Base-by-base conservation (phyloP, 805 yeast genomes). In the Alloascoidea hylecoeti region DNA sequence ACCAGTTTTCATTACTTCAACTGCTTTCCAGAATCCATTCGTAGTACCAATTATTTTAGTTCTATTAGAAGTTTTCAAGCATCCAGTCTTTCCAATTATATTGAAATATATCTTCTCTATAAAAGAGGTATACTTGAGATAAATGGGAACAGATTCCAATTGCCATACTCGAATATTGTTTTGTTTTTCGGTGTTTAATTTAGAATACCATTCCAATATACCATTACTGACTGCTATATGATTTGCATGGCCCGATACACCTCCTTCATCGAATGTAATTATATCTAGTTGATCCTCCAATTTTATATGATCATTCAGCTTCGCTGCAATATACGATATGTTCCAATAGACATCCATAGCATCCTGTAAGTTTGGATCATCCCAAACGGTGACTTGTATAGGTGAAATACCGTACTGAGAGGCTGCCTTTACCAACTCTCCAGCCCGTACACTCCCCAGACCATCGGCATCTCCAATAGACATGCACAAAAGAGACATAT, bases 161-260 rank as follows among this genome's bases (percentile, higher is more conserved):
- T 46, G 39, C 48, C 53, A 53, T 33, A 61, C 45, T 16, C 34
- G 37, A 36, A 37, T 23, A n/a, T n/a, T 23, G 9, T 38, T 39
- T 17, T 14, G 36, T 17, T n/a, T 23, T 23, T 23, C 30, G 9
- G 30, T 9, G n/a, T 23, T 9, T 9, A 23, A n/a, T n/a, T n/a
- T n/a, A n/a, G n/a, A n/a, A n/a, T n/a, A n/a, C 15, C 27, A 16
- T 36, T 38, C 52, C 18, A 45, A 43, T 9, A 66, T 69, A 2
- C 80, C 86, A 37, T 64, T 49, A 51, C 61, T 66, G 36, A 83
- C 55, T 1, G 88, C 68, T 17, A 61, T 72, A 55, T 92, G 98
- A 56, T 92, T 92, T n/a, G 82, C 70, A 57, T 92, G 98, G 36
- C 68, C 64, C 0, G 96, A 85, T 2, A 92, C 80, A 1, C 98